Evolutionary conservation across 495 filamentous ascomycete species (phyloP).

Genomic region (Penicillium bialowiezense): DNA sequence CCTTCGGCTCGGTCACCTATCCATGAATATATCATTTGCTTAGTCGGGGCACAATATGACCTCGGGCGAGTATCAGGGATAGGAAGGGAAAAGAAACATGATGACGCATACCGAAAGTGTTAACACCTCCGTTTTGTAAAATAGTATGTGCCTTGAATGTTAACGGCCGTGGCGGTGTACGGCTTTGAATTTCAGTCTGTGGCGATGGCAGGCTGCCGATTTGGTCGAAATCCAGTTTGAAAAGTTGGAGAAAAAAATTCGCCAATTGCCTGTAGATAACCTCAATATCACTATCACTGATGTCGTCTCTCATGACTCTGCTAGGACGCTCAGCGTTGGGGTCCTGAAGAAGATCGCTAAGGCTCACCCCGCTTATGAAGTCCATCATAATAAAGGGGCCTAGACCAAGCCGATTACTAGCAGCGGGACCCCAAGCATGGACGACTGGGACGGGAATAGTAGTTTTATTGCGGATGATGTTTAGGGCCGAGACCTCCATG

Average conservation of each 20-base stretch:
- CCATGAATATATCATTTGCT: constrained; percentile 7
- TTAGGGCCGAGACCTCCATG: constrained; percentile 39
- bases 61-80: background rate
- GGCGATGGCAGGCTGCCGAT: constrained; percentile 8
- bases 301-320: constrained; percentile 23
- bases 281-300: constrained; percentile 22
- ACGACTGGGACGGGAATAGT: constrained; percentile 43
- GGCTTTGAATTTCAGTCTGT: constrained; percentile 10
- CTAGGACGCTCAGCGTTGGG: constrained; percentile 1
- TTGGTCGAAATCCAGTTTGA: constrained; percentile 1
- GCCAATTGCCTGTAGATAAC: constrained; percentile 30
- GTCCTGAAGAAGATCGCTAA: constrained; percentile 20
- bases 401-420: constrained; percentile 32
- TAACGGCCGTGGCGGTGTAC: constrained; percentile 14
- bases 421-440: constrained; percentile 34
- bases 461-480: constrained; percentile 33
- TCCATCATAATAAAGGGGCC: constrained; percentile 49
- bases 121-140: constrained; percentile 4
- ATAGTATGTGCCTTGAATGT: constrained; percentile 6
- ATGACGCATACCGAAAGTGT: constrained; percentile 2
- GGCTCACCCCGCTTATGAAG: constrained; percentile 36
- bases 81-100: background rate
- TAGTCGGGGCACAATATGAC: background rate
- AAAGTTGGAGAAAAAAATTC: constrained; percentile 23
- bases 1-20: constrained; percentile 32